Percentiles rank a stretch among this genome's conserved stretches.
phyloP scores from a whole-genome alignment of 805 yeast species.

The Sugiyamaella mastotermitis region DNA sequence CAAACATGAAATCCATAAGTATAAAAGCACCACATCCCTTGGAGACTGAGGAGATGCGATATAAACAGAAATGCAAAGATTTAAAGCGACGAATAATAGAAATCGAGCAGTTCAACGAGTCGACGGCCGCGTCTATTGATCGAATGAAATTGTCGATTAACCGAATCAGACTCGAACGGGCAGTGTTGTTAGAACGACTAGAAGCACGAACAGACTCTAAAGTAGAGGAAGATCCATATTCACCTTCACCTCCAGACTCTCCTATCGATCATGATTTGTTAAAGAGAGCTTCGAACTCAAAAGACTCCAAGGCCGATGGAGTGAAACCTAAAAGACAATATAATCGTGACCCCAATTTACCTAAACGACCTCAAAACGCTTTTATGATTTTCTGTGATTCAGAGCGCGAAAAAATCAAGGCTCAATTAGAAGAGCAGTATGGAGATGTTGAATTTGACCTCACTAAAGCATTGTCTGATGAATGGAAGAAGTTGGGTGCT shows the following conservation, averaged over 20 bases:
- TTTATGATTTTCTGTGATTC: conserved; percentile 80
- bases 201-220: conserved; percentile 41
- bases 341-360: conserved; percentile 66
- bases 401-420: conserved; percentile 68
- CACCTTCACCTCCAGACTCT: conserved; percentile 27
- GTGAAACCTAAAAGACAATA: not conserved
- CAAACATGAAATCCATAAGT: too few species aligned
- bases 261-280: conserved; percentile 10
- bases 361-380: conserved; percentile 87
- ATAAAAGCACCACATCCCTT: too few species aligned
- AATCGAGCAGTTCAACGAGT: conserved; percentile 72
- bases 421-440: conserved; percentile 50
- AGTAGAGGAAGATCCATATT: conserved; percentile 23
- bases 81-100: conserved; percentile 62
- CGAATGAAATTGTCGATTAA: conserved; percentile 72
- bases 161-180: conserved; percentile 75
- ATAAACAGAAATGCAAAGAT: conserved; percentile 64
- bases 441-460: conserved; percentile 49
- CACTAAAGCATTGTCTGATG: conserved; percentile 73
- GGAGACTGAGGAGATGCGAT: conserved; percentile 30
- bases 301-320: not conserved
- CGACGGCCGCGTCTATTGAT: conserved; percentile 66
- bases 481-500: conserved; percentile 51
- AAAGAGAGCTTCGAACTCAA: conserved; percentile 1
- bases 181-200: conserved; percentile 70